Conservation (phyloP, 1,139 yeast species). For the Scheffersomyces quercinus region DNA sequence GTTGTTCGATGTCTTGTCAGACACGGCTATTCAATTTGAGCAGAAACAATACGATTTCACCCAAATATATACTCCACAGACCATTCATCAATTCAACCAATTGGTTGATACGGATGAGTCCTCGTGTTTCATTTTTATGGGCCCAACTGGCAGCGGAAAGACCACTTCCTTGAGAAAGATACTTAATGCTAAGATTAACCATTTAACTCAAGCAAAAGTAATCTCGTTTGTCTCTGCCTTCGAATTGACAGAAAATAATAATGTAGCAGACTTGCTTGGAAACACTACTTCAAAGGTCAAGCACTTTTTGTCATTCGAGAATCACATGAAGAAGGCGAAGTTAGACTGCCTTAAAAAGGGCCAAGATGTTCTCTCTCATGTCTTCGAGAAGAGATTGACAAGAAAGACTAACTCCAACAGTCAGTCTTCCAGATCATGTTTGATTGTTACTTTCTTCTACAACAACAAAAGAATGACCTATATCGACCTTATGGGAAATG, state of each 20-base stretch:
- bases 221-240: slow-evolving; percentile 24
- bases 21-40: slow-evolving; percentile 20
- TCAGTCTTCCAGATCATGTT: slow-evolving; percentile 28
- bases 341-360: slow-evolving; percentile 4
- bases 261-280: slow-evolving; percentile 28
- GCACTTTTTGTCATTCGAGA: slow-evolving; percentile 12
- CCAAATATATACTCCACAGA: slow-evolving; percentile 12
- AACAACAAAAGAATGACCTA: slow-evolving; percentile 22
- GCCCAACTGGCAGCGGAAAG: slow-evolving; percentile 38
- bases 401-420: slow-evolving; percentile 20
- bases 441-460: slow-evolving; percentile 25
- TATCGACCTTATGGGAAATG: slow-evolving; percentile 36
- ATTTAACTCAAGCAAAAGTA: slow-evolving; percentile 2
- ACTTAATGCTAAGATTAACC: slow-evolving; percentile 8
- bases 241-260: slow-evolving; percentile 30
- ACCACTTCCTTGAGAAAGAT: slow-evolving; percentile 27
- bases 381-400: slow-evolving; percentile 24
- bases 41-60: slow-evolving; percentile 23
- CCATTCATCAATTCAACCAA: slow-evolving; percentile 11
- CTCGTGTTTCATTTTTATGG: slow-evolving; percentile 27
- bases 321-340: slow-evolving; percentile 13
- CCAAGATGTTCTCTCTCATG: slow-evolving; percentile 8
- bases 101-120: slow-evolving; percentile 12
- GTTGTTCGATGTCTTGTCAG: slow-evolving; percentile 13
- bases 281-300: slow-evolving; percentile 7